Evolutionary conservation across 805 yeast species (phyloP).

Genomic region (Phaffomyces antillensis): DNA sequence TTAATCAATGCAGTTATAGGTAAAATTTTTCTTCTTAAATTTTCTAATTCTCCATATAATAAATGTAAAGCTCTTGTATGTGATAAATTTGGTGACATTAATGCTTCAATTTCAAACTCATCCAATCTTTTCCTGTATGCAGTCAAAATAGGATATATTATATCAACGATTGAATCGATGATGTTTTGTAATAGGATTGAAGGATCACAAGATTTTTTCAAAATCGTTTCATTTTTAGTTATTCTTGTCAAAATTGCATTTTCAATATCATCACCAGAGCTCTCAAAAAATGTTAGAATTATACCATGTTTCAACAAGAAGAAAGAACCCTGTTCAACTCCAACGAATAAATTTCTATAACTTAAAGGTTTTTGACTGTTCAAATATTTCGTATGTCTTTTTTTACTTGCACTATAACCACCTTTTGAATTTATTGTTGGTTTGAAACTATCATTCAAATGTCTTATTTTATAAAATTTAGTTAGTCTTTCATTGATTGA

Average conservation of each 20-base stretch:
- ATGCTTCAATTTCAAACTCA: slow-evolving; percentile 45
- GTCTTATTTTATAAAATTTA: slow-evolving; percentile 23
- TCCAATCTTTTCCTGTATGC: slow-evolving; percentile 43
- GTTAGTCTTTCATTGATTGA: slow-evolving; percentile 15
- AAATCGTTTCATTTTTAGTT: slow-evolving; percentile 36
- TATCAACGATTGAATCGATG: slow-evolving; percentile 47
- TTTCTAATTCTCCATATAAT: slow-evolving; percentile 45
- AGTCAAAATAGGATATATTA: slow-evolving; percentile 43
- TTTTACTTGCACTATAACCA: slow-evolving; percentile 5
- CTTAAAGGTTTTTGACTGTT: slow-evolving; percentile 40
- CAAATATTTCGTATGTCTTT: slow-evolving; percentile 19
- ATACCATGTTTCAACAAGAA: slow-evolving; percentile 39
- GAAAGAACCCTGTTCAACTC: slow-evolving; percentile 49
- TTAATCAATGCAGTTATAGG: slow-evolving; percentile 42
- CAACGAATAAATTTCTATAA: slow-evolving; percentile 36
- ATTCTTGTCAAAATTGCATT: slow-evolving; percentile 44
- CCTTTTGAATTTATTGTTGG: slow-evolving; percentile 13
- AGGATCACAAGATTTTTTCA: slow-evolving; percentile 45
- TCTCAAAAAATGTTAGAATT: slow-evolving; percentile 50
- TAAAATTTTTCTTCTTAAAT: slow-evolving; percentile 37
- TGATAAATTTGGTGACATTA: slow-evolving; percentile 40
- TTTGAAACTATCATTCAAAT: slow-evolving; percentile 27
- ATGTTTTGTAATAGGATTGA: slow-evolving; percentile 47
- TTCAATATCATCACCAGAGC: slow-evolving; percentile 46
- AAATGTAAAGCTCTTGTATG: slow-evolving; percentile 48